Conservation (phyloP, 441 rosid species). For the Syzygium syzygioides region DNA sequence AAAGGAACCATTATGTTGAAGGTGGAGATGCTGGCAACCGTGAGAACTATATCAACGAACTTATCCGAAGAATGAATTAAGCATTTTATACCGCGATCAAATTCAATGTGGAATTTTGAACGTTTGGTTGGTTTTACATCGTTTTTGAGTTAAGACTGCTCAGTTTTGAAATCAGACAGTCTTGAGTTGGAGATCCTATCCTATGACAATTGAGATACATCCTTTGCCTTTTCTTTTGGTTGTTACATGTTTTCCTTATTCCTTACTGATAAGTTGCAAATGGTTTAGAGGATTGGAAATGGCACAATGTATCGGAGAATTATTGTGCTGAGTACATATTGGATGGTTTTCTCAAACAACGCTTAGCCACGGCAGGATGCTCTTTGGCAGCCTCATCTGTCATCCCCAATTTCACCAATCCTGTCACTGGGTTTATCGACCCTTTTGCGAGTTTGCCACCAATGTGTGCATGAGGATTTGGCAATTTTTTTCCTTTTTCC, state of each 20-base stretch:
- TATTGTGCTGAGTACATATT: not conserved
- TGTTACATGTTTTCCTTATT: not conserved
- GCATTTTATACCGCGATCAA: not conserved
- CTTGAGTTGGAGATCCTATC: not conserved
- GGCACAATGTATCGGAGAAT: not conserved
- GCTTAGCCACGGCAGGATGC: not conserved
- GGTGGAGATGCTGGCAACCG: conserved; percentile 87
- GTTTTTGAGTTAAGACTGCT: not conserved
- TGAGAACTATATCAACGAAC: conserved; percentile 63
- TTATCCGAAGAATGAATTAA: conserved; percentile 70
- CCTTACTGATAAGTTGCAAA: not conserved
- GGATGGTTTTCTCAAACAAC: not conserved
- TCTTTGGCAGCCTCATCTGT: not conserved
- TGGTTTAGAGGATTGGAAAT: not conserved
- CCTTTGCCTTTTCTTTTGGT: not conserved
- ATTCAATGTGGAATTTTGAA: not conserved
- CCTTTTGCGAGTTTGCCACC: not conserved
- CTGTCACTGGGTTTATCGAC: not conserved
- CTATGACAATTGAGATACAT: not conserved
- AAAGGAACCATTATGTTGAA: conserved; percentile 76
- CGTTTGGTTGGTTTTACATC: not conserved
- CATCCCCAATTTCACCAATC: not conserved
- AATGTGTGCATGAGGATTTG: not conserved
- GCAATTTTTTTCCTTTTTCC: not conserved
- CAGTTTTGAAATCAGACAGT: not conserved